Evolutionary conservation across 208 protist species (phyloP).

Genomic region (Crithidia bombi): DNA sequence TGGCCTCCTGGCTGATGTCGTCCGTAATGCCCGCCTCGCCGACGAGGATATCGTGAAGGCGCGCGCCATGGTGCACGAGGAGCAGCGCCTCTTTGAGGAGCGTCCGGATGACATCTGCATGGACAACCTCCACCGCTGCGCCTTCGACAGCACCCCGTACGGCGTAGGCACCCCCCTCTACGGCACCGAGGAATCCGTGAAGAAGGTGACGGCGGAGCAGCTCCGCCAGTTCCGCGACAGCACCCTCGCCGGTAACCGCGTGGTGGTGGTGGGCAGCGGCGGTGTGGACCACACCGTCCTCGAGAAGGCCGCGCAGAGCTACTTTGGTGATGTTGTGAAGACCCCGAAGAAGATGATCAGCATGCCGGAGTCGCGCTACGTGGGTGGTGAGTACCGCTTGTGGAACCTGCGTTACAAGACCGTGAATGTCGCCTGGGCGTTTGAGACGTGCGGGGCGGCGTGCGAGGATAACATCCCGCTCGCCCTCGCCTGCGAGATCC

Average conservation of each 20-base stretch:
- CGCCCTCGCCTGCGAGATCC: conserved; percentile 86
- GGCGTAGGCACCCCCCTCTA: conserved; percentile 96
- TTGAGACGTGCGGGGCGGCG: conserved; percentile 86
- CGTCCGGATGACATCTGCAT: conserved; percentile 94
- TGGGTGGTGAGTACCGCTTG: conserved; percentile 86
- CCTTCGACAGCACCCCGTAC: conserved; percentile 91
- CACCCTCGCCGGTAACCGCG: conserved; percentile 92
- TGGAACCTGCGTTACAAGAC: conserved; percentile 92
- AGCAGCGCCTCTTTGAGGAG: conserved; percentile 94
- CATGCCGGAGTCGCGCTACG: conserved; percentile 69
- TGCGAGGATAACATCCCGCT: conserved; percentile 88
- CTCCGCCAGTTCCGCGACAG: conserved; percentile 84
- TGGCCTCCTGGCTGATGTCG: conserved; percentile 96
- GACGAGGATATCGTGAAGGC: conserved; percentile 91
- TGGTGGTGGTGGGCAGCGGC: conserved; percentile 96
- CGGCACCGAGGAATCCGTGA: conserved; percentile 94
- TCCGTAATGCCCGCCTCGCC: conserved; percentile 93
- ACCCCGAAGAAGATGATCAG: conserved; percentile 25
- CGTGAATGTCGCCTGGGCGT: conserved; percentile 87
- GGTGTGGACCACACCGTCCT: conserved; percentile 95
- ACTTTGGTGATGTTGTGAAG: conserved; percentile 86
- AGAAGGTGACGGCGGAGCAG: conserved; percentile 74
- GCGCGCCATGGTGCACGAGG: conserved; percentile 88
- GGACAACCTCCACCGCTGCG: conserved; percentile 95
- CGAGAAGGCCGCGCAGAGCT: conserved; percentile 88